phyloP scores from a whole-genome alignment of 2,329 filamentous ascomycete species.

The Aureobasidium pullulans region DNA sequence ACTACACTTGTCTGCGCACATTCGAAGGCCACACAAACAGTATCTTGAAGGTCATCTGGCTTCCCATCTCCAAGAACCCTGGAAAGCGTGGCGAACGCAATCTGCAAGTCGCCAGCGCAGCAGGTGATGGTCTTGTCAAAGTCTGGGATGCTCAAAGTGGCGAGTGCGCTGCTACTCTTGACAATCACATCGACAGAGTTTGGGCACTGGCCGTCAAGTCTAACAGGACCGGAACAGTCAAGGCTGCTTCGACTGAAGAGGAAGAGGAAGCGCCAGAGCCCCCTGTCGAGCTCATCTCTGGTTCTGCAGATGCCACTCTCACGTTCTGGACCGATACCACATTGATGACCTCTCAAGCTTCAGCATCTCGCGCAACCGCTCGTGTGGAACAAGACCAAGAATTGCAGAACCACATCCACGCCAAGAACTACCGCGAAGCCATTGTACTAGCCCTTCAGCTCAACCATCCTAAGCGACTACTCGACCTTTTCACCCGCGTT shows the following conservation, averaged over 20 bases:
- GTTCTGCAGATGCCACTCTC: constrained; percentile 83
- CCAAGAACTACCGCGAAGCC: constrained; percentile 83
- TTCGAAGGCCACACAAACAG: constrained; percentile 97
- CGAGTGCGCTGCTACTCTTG: constrained; percentile 80
- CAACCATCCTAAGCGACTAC: constrained; percentile 83
- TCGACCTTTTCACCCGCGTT: constrained; percentile 76
- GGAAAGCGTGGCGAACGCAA: constrained; percentile 43
- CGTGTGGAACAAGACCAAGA: constrained; percentile 92
- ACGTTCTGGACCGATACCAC: constrained; percentile 96
- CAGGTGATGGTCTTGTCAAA: constrained; percentile 90
- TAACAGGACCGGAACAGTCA: background rate
- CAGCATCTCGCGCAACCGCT: constrained; percentile 65
- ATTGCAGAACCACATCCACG: constrained; percentile 83
- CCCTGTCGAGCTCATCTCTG: constrained; percentile 73
- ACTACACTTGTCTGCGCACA: constrained; percentile 87
- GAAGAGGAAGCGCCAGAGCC: constrained; percentile 17
- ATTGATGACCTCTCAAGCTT: constrained; percentile 65
- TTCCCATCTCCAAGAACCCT: constrained; percentile 45
- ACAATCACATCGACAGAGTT: constrained; percentile 94
- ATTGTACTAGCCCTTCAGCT: constrained; percentile 87
- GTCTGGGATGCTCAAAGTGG: constrained; percentile 86
- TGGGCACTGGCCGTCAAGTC: constrained; percentile 79
- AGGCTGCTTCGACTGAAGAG: constrained; percentile 13
- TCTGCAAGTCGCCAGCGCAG: constrained; percentile 74
- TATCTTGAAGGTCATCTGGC: constrained; percentile 87